Evolutionary conservation across 164 flowering plant genomes (phyloP).

Genomic region (Santalum album): DNA sequence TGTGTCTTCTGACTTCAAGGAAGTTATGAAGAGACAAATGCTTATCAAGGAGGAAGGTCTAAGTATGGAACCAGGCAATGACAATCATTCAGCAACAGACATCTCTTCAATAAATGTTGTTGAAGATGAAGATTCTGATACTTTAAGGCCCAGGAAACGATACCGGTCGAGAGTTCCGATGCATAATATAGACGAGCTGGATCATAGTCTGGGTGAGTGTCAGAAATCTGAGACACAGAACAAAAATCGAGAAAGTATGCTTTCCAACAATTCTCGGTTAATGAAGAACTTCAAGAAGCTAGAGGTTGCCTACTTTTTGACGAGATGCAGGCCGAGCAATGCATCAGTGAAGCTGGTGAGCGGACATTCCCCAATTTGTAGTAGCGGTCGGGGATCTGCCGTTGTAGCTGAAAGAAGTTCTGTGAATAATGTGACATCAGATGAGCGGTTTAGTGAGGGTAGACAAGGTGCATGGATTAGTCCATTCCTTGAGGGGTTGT

Average conservation of each 20-base stretch:
- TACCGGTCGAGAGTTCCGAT: slow-evolving; percentile 29
- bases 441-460: slow-evolving; percentile 27
- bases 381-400: slow-evolving; percentile 50
- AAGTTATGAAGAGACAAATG: slow-evolving; percentile 53
- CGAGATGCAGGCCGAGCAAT: slow-evolving; percentile 46
- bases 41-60: slow-evolving; percentile 30
- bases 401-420: slow-evolving; percentile 69
- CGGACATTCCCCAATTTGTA: slow-evolving; percentile 36
- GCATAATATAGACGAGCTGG: slow-evolving; percentile 24
- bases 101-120: slow-evolving; percentile 16
- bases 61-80: slow-evolving; percentile 22
- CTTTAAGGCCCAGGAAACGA: slow-evolving; percentile 51
- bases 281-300: slow-evolving; percentile 83
- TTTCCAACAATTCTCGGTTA: slow-evolving; percentile 53
- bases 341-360: slow-evolving; percentile 20
- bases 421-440: slow-evolving; percentile 42
- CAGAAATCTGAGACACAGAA: slow-evolving; percentile 20
- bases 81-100: slow-evolving; percentile 22
- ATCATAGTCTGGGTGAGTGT: slow-evolving; percentile 22
- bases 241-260: slow-evolving; percentile 31
- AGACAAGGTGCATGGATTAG: slow-evolving; percentile 61
- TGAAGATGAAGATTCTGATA: slow-evolving; percentile 35
- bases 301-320: slow-evolving; percentile 74
- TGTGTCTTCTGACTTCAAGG: slow-evolving; percentile 71
- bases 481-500: slow-evolving; percentile 85